Conservation (phyloP, 2,329 filamentous ascomycete species). For the Aspergillus sp. region DNA sequence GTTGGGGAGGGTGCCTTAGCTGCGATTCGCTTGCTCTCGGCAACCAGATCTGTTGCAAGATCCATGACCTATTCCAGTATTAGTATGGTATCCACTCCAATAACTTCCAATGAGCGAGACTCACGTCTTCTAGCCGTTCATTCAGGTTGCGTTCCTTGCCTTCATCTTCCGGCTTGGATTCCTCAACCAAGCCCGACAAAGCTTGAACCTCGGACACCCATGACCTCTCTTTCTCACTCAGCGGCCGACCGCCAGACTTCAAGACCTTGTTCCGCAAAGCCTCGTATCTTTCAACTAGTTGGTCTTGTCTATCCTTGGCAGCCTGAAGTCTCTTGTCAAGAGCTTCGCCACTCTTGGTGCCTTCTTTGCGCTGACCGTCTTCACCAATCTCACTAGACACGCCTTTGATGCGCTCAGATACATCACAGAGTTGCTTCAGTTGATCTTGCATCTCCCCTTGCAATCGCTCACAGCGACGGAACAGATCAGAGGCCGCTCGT, state of each 20-base stretch:
- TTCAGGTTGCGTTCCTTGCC: constrained; percentile 22
- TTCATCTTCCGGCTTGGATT: constrained; percentile 15
- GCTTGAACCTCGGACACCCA: constrained; percentile 41
- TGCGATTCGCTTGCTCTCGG: constrained; percentile 30
- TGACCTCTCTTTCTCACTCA: constrained; percentile 41
- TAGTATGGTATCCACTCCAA: constrained; percentile 2
- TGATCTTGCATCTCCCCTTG: constrained; percentile 43
- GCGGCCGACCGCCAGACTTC: constrained; percentile 36
- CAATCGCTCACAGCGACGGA: constrained; percentile 45
- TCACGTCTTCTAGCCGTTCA: constrained; percentile 36
- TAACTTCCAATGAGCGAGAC: constrained; percentile 3
- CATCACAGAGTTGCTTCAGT: constrained; percentile 38
- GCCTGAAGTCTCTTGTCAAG: constrained; percentile 36
- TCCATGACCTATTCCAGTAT: constrained; percentile 31
- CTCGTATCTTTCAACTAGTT: constrained; percentile 38
- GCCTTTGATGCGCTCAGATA: constrained; percentile 40
- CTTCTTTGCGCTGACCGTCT: constrained; percentile 27
- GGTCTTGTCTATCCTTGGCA: constrained; percentile 34
- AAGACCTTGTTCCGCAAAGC: constrained; percentile 37
- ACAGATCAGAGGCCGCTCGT: constrained; percentile 45
- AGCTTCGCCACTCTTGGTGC: constrained; percentile 24
- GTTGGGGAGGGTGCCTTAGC: constrained; percentile 19
- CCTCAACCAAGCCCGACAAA: constrained; percentile 31
- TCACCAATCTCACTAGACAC: constrained; percentile 34
- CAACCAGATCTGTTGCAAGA: constrained; percentile 30